Evolutionary conservation across 768 basidiomycete genomes (phyloP), one percentile per base, ranked within the genome.

Genomic region (Ephemerocybe angulata): DNA sequence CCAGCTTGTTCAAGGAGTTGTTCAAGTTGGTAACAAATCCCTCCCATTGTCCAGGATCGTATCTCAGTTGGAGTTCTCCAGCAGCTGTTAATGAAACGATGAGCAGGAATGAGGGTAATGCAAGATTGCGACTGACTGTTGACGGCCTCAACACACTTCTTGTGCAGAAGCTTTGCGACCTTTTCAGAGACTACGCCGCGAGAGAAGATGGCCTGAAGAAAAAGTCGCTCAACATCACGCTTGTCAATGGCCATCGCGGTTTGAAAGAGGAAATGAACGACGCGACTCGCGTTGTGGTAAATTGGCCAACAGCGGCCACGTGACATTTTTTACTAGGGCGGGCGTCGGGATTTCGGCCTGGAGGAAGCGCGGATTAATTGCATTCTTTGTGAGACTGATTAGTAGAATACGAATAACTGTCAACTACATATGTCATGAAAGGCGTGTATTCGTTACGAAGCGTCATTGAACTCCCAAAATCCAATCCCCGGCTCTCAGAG

Each of bases 201-300:
- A 21, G 90, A 89, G 24, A 93, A 71, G 21, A 92, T 71, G 0
- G 88, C 83, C 58, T 94, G 92, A 19, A 93, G 78, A 61, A 90
- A 93, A 43, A 94, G 79, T 33, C 84, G 81, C 58, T 84, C 82
- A 3, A 89, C 84, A 65, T 92, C 88, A 66, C 72, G 71, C n/a
- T 80, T 62, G 33, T 75, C 73, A 38, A 76, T 77, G 13, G 48
- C 31, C 48, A 50, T 48, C 21, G 24, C 22, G n/a, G 42, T 22
- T 19, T 44, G 42, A 2, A 7, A 21, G 42, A 19, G 24, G 12
- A 21, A 44, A 10, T 44, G n/a, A 13, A 13, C 40, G 40, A 44
- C 42, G 42, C 42, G 42, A 19, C n/a, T 44, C 42, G 42, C 42
- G 42, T 44, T 44, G 21, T 44, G 42, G 19, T 22, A 22, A 44